Evolutionary conservation across 2,329 filamentous ascomycete species (phyloP).

Genomic region (Bipolaris gigantea): DNA sequence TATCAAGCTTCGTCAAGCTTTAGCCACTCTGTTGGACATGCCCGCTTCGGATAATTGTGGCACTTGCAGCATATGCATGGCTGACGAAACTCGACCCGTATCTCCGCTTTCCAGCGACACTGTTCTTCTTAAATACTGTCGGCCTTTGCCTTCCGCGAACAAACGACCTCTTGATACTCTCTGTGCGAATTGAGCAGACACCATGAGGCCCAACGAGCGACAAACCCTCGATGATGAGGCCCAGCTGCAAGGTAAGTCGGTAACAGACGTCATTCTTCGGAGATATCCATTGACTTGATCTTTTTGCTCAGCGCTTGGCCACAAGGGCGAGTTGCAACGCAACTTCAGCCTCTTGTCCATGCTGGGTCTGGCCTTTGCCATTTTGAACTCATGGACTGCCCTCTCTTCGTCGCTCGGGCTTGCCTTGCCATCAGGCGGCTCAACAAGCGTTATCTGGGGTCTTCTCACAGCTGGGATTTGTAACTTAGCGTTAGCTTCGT

Average conservation of each 20-base stretch:
- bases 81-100: neutral
- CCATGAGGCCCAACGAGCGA: slow-evolving; percentile 25
- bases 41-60: slow-evolving; percentile 10
- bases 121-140: neutral
- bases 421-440: slow-evolving; percentile 70
- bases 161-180: neutral
- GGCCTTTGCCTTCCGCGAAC: neutral
- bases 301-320: slow-evolving; percentile 48
- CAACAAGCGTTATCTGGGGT: slow-evolving; percentile 74
- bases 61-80: slow-evolving; percentile 13
- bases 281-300: neutral
- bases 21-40: slow-evolving; percentile 7
- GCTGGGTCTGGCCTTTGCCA: slow-evolving; percentile 65
- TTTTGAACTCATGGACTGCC: slow-evolving; percentile 66
- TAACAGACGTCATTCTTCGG: too few species aligned
- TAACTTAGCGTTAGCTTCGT: slow-evolving; percentile 69
- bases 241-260: slow-evolving; percentile 27
- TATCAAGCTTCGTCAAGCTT: slow-evolving; percentile 24
- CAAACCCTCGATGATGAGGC: slow-evolving; percentile 38
- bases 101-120: neutral
- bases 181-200: slow-evolving; percentile 2
- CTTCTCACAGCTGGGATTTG: slow-evolving; percentile 59
- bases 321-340: slow-evolving; percentile 60
- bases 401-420: slow-evolving; percentile 61
- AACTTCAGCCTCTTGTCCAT: slow-evolving; percentile 63